A percentile compares a stretch with the other conserved stretches of the same genome.
phyloP scores from a whole-genome alignment of 225 moss, liverwort and hornwort genomes.

The Marchantia polymorpha region DNA sequence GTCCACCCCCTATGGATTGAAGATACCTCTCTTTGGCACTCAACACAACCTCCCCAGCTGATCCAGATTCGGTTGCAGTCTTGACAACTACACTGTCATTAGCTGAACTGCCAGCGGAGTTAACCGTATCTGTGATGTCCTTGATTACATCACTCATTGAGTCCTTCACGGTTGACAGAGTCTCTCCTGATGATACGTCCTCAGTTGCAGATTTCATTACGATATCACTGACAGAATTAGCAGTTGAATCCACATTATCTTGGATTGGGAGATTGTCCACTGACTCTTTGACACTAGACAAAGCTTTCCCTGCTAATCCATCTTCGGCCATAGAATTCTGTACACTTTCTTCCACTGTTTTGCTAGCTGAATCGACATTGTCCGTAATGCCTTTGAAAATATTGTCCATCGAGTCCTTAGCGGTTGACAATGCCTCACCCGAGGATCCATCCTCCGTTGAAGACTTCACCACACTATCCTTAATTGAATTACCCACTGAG shows the following conservation, averaged over 20 bases:
- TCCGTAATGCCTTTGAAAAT: constrained; percentile 42
- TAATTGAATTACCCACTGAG: background rate
- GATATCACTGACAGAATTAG: background rate
- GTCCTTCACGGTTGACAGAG: constrained; percentile 48
- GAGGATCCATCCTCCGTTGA: constrained; percentile 28
- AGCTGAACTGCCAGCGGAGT: background rate
- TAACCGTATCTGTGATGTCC: constrained; percentile 37
- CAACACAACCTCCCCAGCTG: constrained; percentile 15
- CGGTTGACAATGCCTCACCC: constrained; percentile 11
- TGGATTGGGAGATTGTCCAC: background rate
- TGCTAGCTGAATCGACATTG: constrained; percentile 44
- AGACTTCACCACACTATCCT: background rate
- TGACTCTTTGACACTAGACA: background rate
- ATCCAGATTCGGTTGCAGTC: constrained; percentile 23
- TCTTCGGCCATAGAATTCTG: background rate
- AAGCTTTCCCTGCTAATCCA: background rate
- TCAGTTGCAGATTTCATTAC: background rate
- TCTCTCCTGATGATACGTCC: constrained; percentile 15
- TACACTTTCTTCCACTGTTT: constrained; percentile 26
- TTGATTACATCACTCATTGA: constrained; percentile 44
- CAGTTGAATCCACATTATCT: background rate
- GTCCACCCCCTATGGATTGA: constrained; percentile 12
- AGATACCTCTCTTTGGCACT: constrained; percentile 31
- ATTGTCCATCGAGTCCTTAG: constrained; percentile 33
- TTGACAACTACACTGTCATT: background rate